Evolutionary conservation across 2,329 filamentous ascomycete genomes (phyloP).

Genomic region (Biscogniauxia marginata): DNA sequence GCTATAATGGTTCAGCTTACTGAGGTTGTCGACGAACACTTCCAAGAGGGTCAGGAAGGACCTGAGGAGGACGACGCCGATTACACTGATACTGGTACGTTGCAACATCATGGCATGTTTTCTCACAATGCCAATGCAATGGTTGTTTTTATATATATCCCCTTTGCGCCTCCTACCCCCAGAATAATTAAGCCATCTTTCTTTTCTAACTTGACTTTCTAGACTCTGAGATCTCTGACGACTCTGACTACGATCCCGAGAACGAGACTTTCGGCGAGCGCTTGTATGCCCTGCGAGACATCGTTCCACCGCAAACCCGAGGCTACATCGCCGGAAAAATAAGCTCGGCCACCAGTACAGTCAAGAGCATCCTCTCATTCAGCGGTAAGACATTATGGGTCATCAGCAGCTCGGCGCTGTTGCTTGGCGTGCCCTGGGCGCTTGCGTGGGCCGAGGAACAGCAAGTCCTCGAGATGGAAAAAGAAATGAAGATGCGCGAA

Average conservation of each 20-base stretch:
- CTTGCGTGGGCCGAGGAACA: slow-evolving; percentile 94
- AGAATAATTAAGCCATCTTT: not conserved
- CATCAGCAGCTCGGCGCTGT: slow-evolving; percentile 81
- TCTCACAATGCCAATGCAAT: not conserved
- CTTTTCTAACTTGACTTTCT: slow-evolving; percentile 5
- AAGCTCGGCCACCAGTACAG: slow-evolving; percentile 52
- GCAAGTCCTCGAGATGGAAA: slow-evolving; percentile 95
- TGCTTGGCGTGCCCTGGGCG: slow-evolving; percentile 91
- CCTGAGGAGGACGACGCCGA: slow-evolving; percentile 78
- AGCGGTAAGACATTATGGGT: slow-evolving; percentile 89
- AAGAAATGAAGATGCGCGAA: slow-evolving; percentile 95
- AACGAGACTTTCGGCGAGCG: slow-evolving; percentile 65
- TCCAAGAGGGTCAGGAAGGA: slow-evolving; percentile 67
- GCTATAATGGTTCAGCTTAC: slow-evolving; percentile 85
- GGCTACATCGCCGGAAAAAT: slow-evolving; percentile 63
- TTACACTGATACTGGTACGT: slow-evolving; percentile 87
- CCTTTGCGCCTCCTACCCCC: not conserved
- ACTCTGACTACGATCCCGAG: slow-evolving; percentile 65
- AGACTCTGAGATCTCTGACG: slow-evolving; percentile 85
- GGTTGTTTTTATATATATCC: not conserved
- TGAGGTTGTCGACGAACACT: slow-evolving; percentile 96
- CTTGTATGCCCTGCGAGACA: slow-evolving; percentile 70
- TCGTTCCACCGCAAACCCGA: slow-evolving; percentile 70
- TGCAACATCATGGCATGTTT: not conserved
- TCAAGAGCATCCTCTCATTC: slow-evolving; percentile 64